phyloP scores from a whole-genome alignment of 192 early-diverging fungal species.

The Rhizophagus clarus region DNA sequence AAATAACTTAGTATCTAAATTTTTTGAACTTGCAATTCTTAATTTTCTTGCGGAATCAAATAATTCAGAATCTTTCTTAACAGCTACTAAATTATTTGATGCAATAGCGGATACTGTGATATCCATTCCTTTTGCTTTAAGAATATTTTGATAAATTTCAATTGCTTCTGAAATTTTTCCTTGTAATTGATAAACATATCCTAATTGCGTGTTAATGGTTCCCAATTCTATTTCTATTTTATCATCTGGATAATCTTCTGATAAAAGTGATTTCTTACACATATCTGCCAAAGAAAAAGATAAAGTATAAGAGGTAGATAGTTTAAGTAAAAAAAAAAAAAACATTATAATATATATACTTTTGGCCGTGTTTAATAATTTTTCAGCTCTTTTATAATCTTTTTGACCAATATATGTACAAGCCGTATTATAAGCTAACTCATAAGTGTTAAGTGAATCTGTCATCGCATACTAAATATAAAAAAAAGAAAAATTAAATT shows the following conservation, averaged over 20 bases:
- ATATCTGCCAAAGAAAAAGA: constrained; percentile 33
- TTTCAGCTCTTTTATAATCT: constrained; percentile 53
- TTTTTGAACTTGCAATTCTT: constrained; percentile 53
- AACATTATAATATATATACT: constrained; percentile 42
- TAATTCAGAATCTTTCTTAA: constrained; percentile 58
- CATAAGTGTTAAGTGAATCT: constrained; percentile 54
- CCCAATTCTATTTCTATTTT: constrained; percentile 69
- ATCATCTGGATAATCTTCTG: constrained; percentile 60
- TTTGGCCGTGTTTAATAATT: constrained; percentile 56
- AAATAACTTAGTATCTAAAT: constrained; percentile 62
- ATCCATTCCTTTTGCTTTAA: constrained; percentile 58
- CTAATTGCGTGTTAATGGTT: constrained; percentile 64
- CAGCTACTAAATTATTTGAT: constrained; percentile 67
- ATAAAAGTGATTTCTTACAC: constrained; percentile 51
- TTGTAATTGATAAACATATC: constrained; percentile 67
- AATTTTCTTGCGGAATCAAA: constrained; percentile 62
- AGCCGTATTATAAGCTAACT: constrained; percentile 68
- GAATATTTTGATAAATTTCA: constrained; percentile 60
- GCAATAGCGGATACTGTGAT: constrained; percentile 61
- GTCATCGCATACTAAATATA: constrained; percentile 31
- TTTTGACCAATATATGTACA: constrained; percentile 58
- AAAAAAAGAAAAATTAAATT: not conserved
- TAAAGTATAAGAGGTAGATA: not conserved
- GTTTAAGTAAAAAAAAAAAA: not conserved
- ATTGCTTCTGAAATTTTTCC: constrained; percentile 53